Base-by-base conservation (phyloP, 495 filamentous ascomycete genomes). In the Aspergillus ostianus region DNA sequence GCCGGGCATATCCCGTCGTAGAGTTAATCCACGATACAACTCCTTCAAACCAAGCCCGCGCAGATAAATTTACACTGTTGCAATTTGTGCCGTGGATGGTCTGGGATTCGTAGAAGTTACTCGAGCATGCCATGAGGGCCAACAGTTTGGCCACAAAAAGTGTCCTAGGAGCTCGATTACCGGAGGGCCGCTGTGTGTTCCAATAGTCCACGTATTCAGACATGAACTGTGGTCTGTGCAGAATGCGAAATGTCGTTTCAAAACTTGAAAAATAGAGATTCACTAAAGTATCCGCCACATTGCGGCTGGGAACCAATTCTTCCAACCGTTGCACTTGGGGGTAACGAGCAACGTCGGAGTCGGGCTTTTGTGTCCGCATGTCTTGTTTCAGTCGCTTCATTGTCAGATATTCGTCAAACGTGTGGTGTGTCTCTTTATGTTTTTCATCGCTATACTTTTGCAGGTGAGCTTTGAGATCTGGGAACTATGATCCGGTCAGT, bases 1-100 rank as follows among this genome's bases (percentile, higher is more conserved):
- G 59, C 12, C 51, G 36, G 18, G 59, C 48, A 62, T 57, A 44
- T n/a, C 45, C 21, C 3, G 59, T 56, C 3, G 56, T 51, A 36
- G 41, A 20, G 17, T 46, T 23, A 4, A 61, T 23, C 59, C 53
- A 66, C 21, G 60, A 47, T 3, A 26, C 47, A 26, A 49, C 47
- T 9, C 8, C 47, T 10, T 19, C 47, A 49, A 49, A 20, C 47
- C 47, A 49, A 4, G 36, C 4, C 36, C 36, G 36, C 3, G 36
- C 36, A 2, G 36, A 15, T 41, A 41, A 15, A 41, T 4, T 41
- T 17, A 41, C 36, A 13, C 10, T 7, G 29, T 6, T 8, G 8
- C 1, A 8, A n/a, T 49, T 20, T 20, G 17, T 49, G 18, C 21
- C 47, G 2, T 49, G 9, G 23, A n/a, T 17, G 3, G 47, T 3